These are phyloP conservation scores for Solanum appendiculatum DNA, from an alignment of 257 asterid genomes.

Conservation along the genomic window DNA sequence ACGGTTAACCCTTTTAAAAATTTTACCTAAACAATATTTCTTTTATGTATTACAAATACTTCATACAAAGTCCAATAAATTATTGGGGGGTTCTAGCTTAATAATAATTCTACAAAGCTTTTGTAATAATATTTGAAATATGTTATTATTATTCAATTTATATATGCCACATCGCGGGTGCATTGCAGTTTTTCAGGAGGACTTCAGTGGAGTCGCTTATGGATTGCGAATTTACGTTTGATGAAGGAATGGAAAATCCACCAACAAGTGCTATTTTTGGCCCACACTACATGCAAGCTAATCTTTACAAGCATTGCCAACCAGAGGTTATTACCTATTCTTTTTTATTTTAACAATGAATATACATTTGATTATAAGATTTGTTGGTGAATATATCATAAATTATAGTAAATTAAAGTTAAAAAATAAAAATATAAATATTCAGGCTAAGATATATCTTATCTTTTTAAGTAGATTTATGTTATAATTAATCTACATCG, in stretches of 20 bases:
- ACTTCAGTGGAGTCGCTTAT: constrained; percentile 15
- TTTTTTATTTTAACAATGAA: background rate
- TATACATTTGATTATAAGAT: background rate
- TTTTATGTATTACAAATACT: too few species aligned
- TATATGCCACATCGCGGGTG: background rate
- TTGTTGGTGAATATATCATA: background rate
- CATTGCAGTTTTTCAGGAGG: constrained; percentile 29
- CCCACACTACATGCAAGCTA: constrained; percentile 26
- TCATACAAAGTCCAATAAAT: too few species aligned
- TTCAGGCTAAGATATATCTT: background rate
- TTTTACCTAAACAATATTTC: too few species aligned
- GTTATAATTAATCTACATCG: too few species aligned
- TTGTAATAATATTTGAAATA: too few species aligned
- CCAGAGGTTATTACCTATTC: constrained; percentile 17
- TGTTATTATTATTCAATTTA: too few species aligned
- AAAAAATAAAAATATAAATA: too few species aligned
- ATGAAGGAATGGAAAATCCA: background rate
- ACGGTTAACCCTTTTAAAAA: too few species aligned
- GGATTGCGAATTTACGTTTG: constrained; percentile 27
- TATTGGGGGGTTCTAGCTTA: too few species aligned
- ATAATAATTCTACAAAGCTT: too few species aligned
- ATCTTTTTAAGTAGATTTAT: too few species aligned
- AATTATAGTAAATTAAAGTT: too few species aligned
- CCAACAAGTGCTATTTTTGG: constrained; percentile 31
- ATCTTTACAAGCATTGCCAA: constrained; percentile 24